Base-by-base conservation (phyloP, 495 filamentous ascomycete genomes). In the Neurospora hispaniola region DNA sequence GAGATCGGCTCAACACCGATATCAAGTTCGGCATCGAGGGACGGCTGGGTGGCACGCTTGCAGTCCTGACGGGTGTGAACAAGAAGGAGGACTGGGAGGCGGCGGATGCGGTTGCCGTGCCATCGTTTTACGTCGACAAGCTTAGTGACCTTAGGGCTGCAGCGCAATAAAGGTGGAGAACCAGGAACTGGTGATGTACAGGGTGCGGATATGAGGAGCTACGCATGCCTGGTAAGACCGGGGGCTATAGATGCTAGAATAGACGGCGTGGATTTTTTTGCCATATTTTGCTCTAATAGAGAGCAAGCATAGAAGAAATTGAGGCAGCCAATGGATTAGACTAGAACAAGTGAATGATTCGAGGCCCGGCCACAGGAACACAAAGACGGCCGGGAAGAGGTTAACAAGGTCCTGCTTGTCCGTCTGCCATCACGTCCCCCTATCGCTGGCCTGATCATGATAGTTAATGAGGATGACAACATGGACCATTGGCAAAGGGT, bases 1-100 rank as follows among this genome's bases (percentile, higher is more conserved):
- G 96, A 5, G 96, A 99, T 82, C 87, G 96, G 48, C 85, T 96
- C 69, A 91, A 98, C 80, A 99, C 96, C 1, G 96, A 99, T 85
- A 98, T 99, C 76, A 88, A 90, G 76, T 99, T 99, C 81, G 96
- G 96, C 12, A 85, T 97, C 74, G 92, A 98, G 80, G 96, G 95
- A 0, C 89, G 90, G 71, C 84, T 99, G 43, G 96, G 96, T 5
- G 96, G 96, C 1, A 99, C 96, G 20, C 81, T 99, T 75, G 92
- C 89, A 23, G 96, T 99, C 16, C 82, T 98, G 82, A 98, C 96
- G 1, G 96, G 96, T 10, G 95, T 99, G 31, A 90, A 85, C 72
- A 92, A 89, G 76, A 91, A 92, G 83, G 89, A 91, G 73, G 91
- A 98, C 75, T 92, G 94, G 83, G 86, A 92, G 76, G 88, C 85